Evolutionary conservation across 306 rosid genomes (phyloP), one percentile per base, ranked within the genome.

Genomic region (Rosa chinensis): DNA sequence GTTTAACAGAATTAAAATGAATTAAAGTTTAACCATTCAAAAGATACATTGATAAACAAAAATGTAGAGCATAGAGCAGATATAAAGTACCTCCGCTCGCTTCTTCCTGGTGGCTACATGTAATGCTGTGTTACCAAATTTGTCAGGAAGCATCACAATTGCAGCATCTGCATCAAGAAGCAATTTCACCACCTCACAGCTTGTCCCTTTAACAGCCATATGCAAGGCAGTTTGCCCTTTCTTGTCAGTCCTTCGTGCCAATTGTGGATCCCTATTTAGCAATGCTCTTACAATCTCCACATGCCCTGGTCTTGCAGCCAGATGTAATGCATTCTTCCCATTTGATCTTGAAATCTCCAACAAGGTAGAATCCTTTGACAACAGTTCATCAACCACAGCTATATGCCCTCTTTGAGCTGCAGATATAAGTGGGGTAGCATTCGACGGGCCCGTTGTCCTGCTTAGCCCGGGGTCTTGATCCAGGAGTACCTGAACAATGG

Each of bases 181-280:
- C 86, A 87, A 86, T 77, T 91, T 96, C 70, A 96, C 99, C 66
- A 89, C 99, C 52, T 91, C 98, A 79, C 92, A 86, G 77, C 96
- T 93, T 78, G 92, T 93, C 79, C 99, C 99, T 83, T 96, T 96
- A 52, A 96, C 99, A 53, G 99, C 98, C 99, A 96, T 96, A 77
- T 96, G 99, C 96, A 96, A 85, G 47, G 99, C 99, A 67, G 99
- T 96, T 82, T 96, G 99, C 43, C 99, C 98, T 75, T 96, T 96
- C 92, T 91, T 96, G 85, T 96, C 99, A 61, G 92, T 96, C 85
- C 97, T 89, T 64, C 99, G 87, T 37, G 98, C 99, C 92, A 96
- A 81, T 68, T 96, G 98, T 62, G 93, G 84, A 85, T 96, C 98
- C 87, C 88, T 93, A 40, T 52, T 47, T 14, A 96, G 98, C 75